phyloP scores from a whole-genome alignment of 495 filamentous ascomycete genomes.

The Thozetella sp. region DNA sequence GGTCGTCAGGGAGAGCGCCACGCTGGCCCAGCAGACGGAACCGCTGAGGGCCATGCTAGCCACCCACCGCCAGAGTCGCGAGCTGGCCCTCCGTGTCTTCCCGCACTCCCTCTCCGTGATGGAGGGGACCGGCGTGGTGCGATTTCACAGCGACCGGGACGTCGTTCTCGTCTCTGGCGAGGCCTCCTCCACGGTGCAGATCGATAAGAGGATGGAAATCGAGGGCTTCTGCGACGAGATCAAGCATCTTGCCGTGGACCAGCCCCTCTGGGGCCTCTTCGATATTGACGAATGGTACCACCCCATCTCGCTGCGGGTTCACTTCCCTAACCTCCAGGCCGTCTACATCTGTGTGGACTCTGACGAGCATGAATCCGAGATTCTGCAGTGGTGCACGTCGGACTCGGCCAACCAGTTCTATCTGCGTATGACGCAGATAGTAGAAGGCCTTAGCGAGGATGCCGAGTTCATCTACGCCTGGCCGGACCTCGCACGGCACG shows the following conservation, averaged over 20 bases:
- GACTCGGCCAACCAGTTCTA: constrained; percentile 16
- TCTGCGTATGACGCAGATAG: constrained; percentile 13
- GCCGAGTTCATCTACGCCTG: constrained; percentile 29
- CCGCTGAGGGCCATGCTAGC: constrained; percentile 28
- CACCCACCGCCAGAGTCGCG: constrained; percentile 31
- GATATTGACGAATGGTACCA: not conserved
- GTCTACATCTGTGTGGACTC: constrained; percentile 11
- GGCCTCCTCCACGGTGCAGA: not conserved
- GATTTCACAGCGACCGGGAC: constrained; percentile 32
- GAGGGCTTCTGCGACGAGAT: constrained; percentile 17
- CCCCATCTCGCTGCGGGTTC: not conserved
- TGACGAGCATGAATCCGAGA: not conserved
- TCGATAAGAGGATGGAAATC: not conserved
- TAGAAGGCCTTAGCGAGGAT: constrained; percentile 8
- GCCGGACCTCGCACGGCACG: constrained; percentile 23
- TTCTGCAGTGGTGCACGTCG: constrained; percentile 27
- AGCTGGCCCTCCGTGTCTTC: constrained; percentile 24
- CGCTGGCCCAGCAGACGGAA: constrained; percentile 26
- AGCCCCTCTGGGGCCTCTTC: not conserved
- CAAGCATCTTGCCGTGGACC: constrained; percentile 18
- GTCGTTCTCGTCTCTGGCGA: constrained; percentile 16
- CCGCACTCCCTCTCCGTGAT: constrained; percentile 28
- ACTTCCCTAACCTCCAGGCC: constrained; percentile 10
- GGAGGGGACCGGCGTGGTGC: constrained; percentile 12
- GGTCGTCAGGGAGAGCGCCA: constrained; percentile 10